Evolutionary conservation across 768 basidiomycete species (phyloP).

Genomic region (Suillus lakei): DNA sequence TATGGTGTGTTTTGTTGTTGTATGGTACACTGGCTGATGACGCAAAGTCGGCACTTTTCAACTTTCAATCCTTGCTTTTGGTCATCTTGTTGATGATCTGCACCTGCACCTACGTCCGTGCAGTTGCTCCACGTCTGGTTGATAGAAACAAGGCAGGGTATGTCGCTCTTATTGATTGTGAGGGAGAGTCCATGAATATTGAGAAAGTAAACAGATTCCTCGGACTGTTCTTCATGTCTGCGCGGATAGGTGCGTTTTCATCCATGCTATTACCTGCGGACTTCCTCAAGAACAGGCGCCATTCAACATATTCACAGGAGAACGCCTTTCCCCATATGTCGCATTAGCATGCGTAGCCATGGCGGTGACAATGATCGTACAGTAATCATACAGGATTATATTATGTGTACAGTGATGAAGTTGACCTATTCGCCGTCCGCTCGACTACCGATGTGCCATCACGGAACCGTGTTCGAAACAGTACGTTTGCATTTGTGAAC

Average conservation of each 20-base stretch:
- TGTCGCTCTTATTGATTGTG: slow-evolving; percentile 22
- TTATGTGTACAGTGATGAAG: slow-evolving; percentile 45
- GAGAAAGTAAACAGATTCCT: slow-evolving; percentile 62
- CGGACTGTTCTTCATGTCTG: slow-evolving; percentile 94
- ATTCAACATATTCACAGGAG: slow-evolving; percentile 56
- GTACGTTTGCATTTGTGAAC: slow-evolving; percentile 96
- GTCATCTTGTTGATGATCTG: slow-evolving; percentile 94
- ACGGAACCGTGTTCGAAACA: slow-evolving; percentile 91
- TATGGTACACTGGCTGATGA: not conserved
- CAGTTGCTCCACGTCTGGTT: slow-evolving; percentile 86
- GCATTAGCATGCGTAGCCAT: slow-evolving; percentile 91
- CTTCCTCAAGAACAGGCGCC: slow-evolving; percentile 2
- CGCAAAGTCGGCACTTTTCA: slow-evolving; percentile 89
- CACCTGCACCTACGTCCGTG: slow-evolving; percentile 95
- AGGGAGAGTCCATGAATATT: slow-evolving; percentile 4
- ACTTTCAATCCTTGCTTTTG: slow-evolving; percentile 94
- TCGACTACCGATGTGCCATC: slow-evolving; percentile 95
- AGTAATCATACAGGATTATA: slow-evolving; percentile 30
- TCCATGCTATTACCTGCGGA: not conserved
- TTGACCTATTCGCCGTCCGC: slow-evolving; percentile 70
- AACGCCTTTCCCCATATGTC: slow-evolving; percentile 95
- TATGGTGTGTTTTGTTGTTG: not conserved
- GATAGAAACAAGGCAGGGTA: slow-evolving; percentile 97
- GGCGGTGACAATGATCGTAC: slow-evolving; percentile 74
- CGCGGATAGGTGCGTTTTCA: slow-evolving; percentile 81